Evolutionary conservation across 164 flowering plant genomes (phyloP).

Genomic region (Umbellularia californica): DNA sequence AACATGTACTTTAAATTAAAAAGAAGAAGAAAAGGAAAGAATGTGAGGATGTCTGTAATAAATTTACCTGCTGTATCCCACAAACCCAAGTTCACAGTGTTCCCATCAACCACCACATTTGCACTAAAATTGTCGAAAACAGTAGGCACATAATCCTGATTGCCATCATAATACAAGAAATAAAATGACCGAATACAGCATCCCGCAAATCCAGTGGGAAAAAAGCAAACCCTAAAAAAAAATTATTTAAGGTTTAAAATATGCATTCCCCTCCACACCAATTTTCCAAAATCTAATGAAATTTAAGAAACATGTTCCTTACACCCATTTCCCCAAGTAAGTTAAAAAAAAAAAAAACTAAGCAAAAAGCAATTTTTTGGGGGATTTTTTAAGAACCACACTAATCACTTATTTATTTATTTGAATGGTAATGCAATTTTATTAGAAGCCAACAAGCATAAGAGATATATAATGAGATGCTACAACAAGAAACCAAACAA

Average conservation of each 20-base stretch:
- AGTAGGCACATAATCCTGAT: slow-evolving; percentile 94
- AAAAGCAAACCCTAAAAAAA: neutral
- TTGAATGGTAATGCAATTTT: too few relatives aligned
- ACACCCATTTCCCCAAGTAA: too few relatives aligned
- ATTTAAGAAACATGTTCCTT: neutral
- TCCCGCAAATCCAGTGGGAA: neutral
- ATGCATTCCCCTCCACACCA: neutral
- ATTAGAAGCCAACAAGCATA: too few relatives aligned
- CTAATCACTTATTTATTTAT: too few relatives aligned
- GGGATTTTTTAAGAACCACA: too few relatives aligned
- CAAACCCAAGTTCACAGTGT: slow-evolving; percentile 80
- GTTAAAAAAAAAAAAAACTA: too few relatives aligned
- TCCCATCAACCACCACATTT: slow-evolving; percentile 90
- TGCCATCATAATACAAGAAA: neutral
- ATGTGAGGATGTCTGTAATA: neutral
- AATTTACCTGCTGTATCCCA: slow-evolving; percentile 93
- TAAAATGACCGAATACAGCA: neutral
- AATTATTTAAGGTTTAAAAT: neutral
- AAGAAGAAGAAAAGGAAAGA: neutral
- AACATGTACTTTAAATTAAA: neutral
- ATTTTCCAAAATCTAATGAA: neutral
- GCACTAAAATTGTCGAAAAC: slow-evolving; percentile 95
- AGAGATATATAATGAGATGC: too few relatives aligned
- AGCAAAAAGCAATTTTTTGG: too few relatives aligned
- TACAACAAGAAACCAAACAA: too few relatives aligned